phyloP scores from a whole-genome alignment of 2,329 filamentous ascomycete genomes.

The Xylariales sp. region DNA sequence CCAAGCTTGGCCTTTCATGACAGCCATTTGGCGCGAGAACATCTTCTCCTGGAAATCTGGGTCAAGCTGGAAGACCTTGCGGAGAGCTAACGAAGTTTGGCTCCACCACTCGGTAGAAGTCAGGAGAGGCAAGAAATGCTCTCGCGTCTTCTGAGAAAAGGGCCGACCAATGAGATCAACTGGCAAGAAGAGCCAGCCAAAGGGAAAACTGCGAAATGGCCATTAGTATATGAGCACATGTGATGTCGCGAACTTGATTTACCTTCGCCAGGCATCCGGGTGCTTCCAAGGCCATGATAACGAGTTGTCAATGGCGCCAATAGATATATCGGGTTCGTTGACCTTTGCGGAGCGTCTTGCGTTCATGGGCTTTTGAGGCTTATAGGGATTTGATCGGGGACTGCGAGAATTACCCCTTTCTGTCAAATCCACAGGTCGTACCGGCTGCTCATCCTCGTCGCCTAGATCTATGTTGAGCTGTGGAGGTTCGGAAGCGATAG shows the following conservation, averaged over 20 bases:
- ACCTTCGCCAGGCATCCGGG: constrained; percentile 76
- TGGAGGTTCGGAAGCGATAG: constrained; percentile 77
- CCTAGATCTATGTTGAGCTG: constrained; percentile 58
- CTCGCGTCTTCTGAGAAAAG: constrained; percentile 87
- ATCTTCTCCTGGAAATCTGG: constrained; percentile 97
- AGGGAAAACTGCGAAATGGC: constrained; percentile 75
- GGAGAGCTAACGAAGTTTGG: constrained; percentile 82
- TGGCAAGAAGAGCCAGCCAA: constrained; percentile 96
- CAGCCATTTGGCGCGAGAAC: constrained; percentile 96
- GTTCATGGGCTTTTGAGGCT: constrained; percentile 78
- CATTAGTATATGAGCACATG: too few species aligned
- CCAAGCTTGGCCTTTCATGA: constrained; percentile 99
- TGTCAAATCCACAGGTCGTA: constrained; percentile 55
- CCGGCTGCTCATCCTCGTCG: constrained; percentile 44
- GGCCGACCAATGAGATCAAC: constrained; percentile 94
- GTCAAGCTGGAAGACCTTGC: constrained; percentile 85
- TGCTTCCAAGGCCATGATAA: constrained; percentile 99
- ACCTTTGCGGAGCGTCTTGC: constrained; percentile 51
- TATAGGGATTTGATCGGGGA: constrained; percentile 61
- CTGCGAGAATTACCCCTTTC: constrained; percentile 34
- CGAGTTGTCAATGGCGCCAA: constrained; percentile 97
- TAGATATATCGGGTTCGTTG: constrained; percentile 57
- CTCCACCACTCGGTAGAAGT: constrained; percentile 97
- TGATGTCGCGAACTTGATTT: too few species aligned
- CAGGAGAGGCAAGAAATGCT: constrained; percentile 92